These are phyloP conservation scores for Podospora tetraspora DNA, from an alignment of 495 filamentous ascomycete species.

Conservation along the genomic window DNA sequence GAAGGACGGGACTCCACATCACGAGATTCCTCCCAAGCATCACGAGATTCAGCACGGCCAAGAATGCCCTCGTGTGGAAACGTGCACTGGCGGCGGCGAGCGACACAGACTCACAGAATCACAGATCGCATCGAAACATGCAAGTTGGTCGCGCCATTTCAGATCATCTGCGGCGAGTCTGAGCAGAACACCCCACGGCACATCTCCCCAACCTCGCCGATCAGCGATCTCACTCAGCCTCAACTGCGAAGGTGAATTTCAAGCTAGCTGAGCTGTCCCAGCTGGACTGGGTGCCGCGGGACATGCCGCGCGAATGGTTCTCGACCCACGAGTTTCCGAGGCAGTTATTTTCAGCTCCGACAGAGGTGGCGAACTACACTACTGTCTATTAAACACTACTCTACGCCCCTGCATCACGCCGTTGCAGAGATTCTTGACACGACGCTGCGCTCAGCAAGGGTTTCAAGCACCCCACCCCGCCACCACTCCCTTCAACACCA, in stretches of 20 bases:
- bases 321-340: not conserved
- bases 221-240: conserved; percentile 15
- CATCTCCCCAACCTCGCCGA: conserved; percentile 10
- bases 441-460: not conserved
- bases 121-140: conserved; percentile 13
- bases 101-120: conserved; percentile 1
- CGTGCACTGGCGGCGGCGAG: conserved; percentile 3
- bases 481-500: not conserved
- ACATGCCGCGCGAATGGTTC: not conserved
- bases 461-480: not conserved
- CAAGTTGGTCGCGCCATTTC: conserved; percentile 9
- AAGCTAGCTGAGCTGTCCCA: conserved; percentile 8
- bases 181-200: conserved; percentile 8
- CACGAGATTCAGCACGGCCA: not conserved
- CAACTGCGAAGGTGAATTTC: not conserved
- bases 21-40: not conserved
- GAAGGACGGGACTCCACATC: not conserved
- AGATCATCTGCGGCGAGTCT: conserved; percentile 8
- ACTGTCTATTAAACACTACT: not conserved
- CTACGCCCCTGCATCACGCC: not conserved
- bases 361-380: not conserved
- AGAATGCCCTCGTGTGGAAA: not conserved
- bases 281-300: not conserved
- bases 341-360: not conserved
- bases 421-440: not conserved